These are phyloP conservation scores for Cicer bijugum DNA, from an alignment of 306 rosid genomes.

Conservation along the genomic window DNA sequence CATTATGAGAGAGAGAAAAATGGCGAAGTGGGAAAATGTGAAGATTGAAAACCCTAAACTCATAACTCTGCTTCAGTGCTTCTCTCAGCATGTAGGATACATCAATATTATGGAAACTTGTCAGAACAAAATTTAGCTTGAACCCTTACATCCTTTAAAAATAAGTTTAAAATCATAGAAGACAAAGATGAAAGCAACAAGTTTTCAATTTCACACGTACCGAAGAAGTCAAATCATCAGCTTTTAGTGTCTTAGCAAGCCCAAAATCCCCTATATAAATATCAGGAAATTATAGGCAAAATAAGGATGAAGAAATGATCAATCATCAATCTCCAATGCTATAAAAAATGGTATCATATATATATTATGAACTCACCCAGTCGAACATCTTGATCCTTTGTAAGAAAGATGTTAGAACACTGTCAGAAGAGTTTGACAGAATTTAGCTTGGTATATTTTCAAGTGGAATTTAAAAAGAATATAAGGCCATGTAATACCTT, in stretches of 20 bases:
- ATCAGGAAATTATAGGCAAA: constrained; percentile 44
- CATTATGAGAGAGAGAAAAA: not conserved
- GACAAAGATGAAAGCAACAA: constrained; percentile 24
- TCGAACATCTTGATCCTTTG: constrained; percentile 91
- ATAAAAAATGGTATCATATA: constrained; percentile 26
- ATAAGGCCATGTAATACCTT: constrained; percentile 56
- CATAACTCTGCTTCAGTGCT: constrained; percentile 9
- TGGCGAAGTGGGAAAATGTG: not conserved
- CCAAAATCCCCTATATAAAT: constrained; percentile 84
- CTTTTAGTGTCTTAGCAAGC: constrained; percentile 94
- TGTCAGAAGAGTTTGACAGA: constrained; percentile 50
- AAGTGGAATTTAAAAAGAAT: constrained; percentile 1
- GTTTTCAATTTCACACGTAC: constrained; percentile 58
- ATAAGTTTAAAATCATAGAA: not conserved
- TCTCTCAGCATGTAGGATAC: constrained; percentile 7
- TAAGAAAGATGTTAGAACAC: constrained; percentile 96
- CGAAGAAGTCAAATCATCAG: constrained; percentile 95
- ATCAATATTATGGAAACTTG: constrained; percentile 3
- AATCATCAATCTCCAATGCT: constrained; percentile 23
- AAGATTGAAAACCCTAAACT: constrained; percentile 31
- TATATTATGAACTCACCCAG: constrained; percentile 63
- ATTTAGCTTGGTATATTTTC: constrained; percentile 32
- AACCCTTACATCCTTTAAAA: not conserved
- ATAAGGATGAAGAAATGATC: constrained; percentile 39
- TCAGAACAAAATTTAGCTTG: not conserved